A percentile compares a stretch with the other conserved stretches of the same genome.
Conservation (phyloP, 2,329 filamentous ascomycete species). For the Dothiorella sarmentorum region DNA sequence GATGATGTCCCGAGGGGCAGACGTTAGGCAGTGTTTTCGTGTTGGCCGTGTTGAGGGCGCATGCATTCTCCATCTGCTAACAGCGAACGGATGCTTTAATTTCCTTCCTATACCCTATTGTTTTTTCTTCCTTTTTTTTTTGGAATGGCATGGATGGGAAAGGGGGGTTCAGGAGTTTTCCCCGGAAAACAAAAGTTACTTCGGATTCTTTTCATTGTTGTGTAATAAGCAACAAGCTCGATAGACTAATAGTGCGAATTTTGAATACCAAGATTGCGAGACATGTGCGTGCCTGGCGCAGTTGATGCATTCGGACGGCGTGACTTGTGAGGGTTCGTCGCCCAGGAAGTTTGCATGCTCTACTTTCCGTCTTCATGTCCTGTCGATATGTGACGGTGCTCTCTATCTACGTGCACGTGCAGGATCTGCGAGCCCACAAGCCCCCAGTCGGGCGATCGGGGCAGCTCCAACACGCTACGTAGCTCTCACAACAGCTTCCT, state of each 20-base stretch:
- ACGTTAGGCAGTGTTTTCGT: background rate
- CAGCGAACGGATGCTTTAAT: background rate
- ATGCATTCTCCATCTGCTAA: background rate
- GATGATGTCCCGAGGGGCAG: background rate
- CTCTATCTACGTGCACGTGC: background rate
- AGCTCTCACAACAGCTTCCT: constrained; percentile 7
- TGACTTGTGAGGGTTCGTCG: no score
- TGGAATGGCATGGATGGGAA: background rate
- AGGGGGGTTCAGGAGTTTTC: background rate
- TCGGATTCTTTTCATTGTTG: background rate
- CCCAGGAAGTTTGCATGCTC: no score
- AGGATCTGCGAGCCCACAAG: background rate
- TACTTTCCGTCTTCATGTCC: background rate
- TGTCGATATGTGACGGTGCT: background rate
- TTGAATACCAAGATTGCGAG: background rate
- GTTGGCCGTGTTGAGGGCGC: background rate
- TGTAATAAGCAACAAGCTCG: background rate
- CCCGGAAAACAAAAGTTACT: background rate
- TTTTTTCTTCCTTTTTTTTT: no score
- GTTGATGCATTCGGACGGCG: no score
- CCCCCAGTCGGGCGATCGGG: background rate
- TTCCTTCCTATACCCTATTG: constrained; percentile 2
- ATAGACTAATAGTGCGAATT: constrained; percentile 1
- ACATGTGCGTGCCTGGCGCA: no score
- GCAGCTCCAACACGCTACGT: constrained; percentile 13